Evolutionary conservation across 2,329 filamentous ascomycete genomes (phyloP), one percentile per base, ranked within the genome.

Genomic region (Bisporella sp.): DNA sequence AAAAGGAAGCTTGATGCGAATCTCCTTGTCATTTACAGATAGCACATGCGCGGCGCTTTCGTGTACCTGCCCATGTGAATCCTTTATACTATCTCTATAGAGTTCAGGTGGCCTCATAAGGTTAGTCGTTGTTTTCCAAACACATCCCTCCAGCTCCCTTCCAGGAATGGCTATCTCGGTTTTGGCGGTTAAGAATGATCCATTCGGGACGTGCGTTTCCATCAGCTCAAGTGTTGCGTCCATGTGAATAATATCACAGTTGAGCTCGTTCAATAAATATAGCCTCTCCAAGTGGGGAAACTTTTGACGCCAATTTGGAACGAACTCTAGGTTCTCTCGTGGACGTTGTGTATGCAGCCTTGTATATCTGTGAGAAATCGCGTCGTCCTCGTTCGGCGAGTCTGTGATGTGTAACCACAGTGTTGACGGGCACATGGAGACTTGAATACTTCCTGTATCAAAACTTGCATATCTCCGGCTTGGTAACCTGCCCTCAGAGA

Each of bases 241-340:
- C 70, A 84, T 79, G 66, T 84, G 79, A 54, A 84, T 69, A 35
- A 83, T 74, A 54, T 78, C 75, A 52, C 79, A 78, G 37, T 74
- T 75, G 28, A 79, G 71, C 32, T 78, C 73, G 7, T 73, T 68
- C 6, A 73, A 66, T 7, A 73, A 69, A 48, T 77, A 70, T 4
- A 84, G 71, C 46, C 76, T 71, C 55, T 75, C 71, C 53, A 84
- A 73, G 47, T 74, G 72, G 0, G 80, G 78, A 50, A 82, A 82
- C 45, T 74, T 73, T 47, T 73, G 71, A 54, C 80, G 75, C 81
- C 81, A 84, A 51, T 77, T 73, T 65, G 44, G 71, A 70, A 57
- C 81, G 68, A 43, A 77, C 72, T 74, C 72, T 31, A 83, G 69
- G 53, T 66, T 73, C n/a, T 37, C 35, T 6, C 56, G 58, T 6